These are phyloP conservation scores for Alternaria conjuncta DNA, from an alignment of 2,329 filamentous ascomycete genomes.

Conservation along the genomic window DNA sequence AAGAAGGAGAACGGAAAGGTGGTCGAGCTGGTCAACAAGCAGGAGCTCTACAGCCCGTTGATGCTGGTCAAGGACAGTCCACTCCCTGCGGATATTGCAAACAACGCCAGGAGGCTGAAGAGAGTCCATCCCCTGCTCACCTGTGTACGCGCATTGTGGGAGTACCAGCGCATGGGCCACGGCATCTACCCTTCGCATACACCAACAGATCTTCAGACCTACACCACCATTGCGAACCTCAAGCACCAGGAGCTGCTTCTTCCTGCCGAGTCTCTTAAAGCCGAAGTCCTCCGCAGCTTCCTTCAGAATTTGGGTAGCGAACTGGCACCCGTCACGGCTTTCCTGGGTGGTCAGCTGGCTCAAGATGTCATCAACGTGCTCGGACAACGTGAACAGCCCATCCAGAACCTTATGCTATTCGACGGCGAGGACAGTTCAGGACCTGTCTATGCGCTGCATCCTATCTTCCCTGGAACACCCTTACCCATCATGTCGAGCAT, in stretches of 20 bases:
- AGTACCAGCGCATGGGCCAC: constrained; percentile 68
- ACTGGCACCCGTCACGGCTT: constrained; percentile 83
- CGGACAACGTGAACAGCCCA: constrained; percentile 86
- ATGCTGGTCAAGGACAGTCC: constrained; percentile 81
- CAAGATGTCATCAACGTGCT: constrained; percentile 98
- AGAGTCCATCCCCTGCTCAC: constrained; percentile 84
- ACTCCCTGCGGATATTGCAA: constrained; percentile 71
- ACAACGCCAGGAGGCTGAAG: constrained; percentile 70
- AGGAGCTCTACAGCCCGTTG: constrained; percentile 88
- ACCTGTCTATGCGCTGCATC: constrained; percentile 81
- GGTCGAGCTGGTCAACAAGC: constrained; percentile 90
- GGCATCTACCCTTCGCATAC: constrained; percentile 56
- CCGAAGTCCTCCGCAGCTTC: constrained; percentile 79
- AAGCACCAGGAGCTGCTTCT: constrained; percentile 72
- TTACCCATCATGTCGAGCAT: constrained; percentile 31
- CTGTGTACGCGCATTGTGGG: constrained; percentile 88
- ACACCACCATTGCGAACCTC: constrained; percentile 77
- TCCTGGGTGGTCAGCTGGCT: constrained; percentile 86
- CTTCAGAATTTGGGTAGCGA: constrained; percentile 85
- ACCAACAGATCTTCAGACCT: constrained; percentile 67
- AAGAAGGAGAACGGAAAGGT: constrained; percentile 66
- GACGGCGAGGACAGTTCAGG: constrained; percentile 83
- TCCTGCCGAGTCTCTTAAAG: constrained; percentile 52
- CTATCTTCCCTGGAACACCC: constrained; percentile 55
- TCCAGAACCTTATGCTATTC: constrained; percentile 94